Evolutionary conservation across 1,284 basidiomycete genomes (phyloP), one percentile per base, ranked within the genome.

Genomic region (Ceratobasidium papillatum): DNA sequence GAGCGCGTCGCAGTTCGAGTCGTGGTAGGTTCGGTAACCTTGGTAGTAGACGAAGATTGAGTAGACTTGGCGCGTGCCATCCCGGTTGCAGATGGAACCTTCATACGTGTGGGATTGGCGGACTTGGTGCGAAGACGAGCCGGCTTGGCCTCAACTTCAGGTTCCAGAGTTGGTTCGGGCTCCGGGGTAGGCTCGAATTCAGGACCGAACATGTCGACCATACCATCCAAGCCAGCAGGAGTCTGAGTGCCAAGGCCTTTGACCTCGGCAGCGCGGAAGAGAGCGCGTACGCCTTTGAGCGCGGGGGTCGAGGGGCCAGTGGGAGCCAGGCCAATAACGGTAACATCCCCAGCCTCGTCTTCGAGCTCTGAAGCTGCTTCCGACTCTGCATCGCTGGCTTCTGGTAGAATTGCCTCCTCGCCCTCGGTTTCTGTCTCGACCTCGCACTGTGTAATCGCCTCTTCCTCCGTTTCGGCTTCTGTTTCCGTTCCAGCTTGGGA

Each of bases 191-290:
- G 62, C 62, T 64, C 62, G 25, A 34, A 32, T 45, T 72, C 69
- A 17, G 69, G 69, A 4, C 69, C 69, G 51, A 72, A 72, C 69
- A 72, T 47, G 9, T 72, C 54, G 38, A 62, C 19, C 69, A 72
- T 61, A 9, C 69, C 58, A 36, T 72, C 69, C 54, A 72, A 54
- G 19, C 56, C 69, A n/a, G 58, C 58, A 1, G 69, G 69, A 14
- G 69, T 72, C 34, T 72, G 69, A 49, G 27, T 61, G 5, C 69
- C 69, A 8, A 72, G 56, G 1, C 69, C 69, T 36, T 61, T 72
- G 58, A 72, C 69, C 34, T 72, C 69, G 17, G 56, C 69, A n/a
- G 56, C 58, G 4, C 69, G 69, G 69, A 72, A 72, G 19, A 72
- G 22, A 1, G 69, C 41, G 19, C 69, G 69, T 19, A 72, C 56